These are phyloP conservation scores for Puccinia polysora DNA, from an alignment of 1,284 basidiomycete species.

Conservation along the genomic window DNA sequence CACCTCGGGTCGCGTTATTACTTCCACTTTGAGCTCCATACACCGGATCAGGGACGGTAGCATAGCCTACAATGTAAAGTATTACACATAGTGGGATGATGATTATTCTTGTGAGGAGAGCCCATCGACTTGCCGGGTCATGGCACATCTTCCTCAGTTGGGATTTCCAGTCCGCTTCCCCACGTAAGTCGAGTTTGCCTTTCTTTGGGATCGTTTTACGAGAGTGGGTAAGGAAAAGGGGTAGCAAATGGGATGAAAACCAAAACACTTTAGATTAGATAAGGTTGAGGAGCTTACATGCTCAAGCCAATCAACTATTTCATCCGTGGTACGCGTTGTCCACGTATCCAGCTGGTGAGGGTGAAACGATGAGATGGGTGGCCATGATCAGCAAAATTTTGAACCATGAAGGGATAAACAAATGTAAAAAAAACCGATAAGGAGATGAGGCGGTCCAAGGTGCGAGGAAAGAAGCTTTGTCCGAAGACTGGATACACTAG, in stretches of 20 bases:
- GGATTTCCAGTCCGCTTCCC: background rate
- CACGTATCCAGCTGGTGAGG: slow-evolving; percentile 26
- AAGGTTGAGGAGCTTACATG: background rate
- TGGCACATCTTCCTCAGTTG: background rate
- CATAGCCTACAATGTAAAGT: slow-evolving; percentile 30
- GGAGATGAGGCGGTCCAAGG: background rate
- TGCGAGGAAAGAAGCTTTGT: background rate
- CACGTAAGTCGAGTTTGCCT: slow-evolving; percentile 14
- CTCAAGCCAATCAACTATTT: slow-evolving; percentile 12
- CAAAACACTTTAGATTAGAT: too few relatives aligned
- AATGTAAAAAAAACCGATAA: background rate
- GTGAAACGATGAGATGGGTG: background rate
- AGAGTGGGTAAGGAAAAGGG: background rate
- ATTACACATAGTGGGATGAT: slow-evolving; percentile 11
- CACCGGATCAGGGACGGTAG: slow-evolving; percentile 1
- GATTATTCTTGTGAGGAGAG: slow-evolving; percentile 1
- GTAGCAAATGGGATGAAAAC: background rate
- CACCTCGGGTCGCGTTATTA: slow-evolving; percentile 8
- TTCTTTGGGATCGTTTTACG: background rate
- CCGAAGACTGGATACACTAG: background rate
- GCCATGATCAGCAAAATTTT: background rate
- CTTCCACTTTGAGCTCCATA: background rate
- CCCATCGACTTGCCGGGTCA: background rate
- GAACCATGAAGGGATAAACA: background rate
- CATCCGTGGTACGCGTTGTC: slow-evolving; percentile 26